Percentiles rank a stretch among this genome's conserved stretches.
Evolutionary conservation across 179 eudicot species (phyloP).

Genomic region (Spergularia azorica): DNA sequence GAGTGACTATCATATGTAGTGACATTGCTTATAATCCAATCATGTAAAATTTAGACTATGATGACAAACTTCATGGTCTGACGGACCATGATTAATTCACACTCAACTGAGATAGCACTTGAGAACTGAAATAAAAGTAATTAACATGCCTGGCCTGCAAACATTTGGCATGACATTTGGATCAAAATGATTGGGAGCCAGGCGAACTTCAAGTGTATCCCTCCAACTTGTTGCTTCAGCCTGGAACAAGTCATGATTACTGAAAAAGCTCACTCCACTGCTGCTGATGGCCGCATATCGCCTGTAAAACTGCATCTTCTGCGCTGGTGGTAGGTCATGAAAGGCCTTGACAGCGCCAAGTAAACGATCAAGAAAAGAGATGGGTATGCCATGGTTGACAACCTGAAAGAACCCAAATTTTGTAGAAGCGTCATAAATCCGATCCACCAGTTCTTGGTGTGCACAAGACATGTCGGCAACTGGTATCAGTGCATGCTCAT

Average conservation of each 20-base stretch:
- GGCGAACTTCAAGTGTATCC: slow-evolving; percentile 54
- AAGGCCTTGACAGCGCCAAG: slow-evolving; percentile 37
- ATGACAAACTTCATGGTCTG: too few species aligned
- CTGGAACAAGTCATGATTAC: slow-evolving; percentile 59
- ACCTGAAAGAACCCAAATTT: slow-evolving; percentile 23
- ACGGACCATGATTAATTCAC: too few species aligned
- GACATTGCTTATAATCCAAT: slow-evolving; percentile 38
- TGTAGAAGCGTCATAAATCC: slow-evolving; percentile 16
- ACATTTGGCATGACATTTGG: slow-evolving; percentile 34
- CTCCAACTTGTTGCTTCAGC: slow-evolving; percentile 84
- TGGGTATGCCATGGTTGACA: slow-evolving; percentile 39
- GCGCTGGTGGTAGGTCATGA: slow-evolving; percentile 42
- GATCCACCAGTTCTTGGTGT: not conserved
- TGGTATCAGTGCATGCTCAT: slow-evolving; percentile 13
- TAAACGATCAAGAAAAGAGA: slow-evolving; percentile 23
- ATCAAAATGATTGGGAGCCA: slow-evolving; percentile 29
- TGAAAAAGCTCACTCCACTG: slow-evolving; percentile 29
- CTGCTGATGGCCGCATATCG: slow-evolving; percentile 25
- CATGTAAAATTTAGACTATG: too few species aligned
- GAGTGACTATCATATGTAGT: not conserved
- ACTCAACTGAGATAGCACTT: not conserved
- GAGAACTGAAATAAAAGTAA: not conserved
- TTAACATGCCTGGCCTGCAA: slow-evolving; percentile 26
- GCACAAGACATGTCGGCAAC: slow-evolving; percentile 6
- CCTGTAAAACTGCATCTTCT: slow-evolving; percentile 34